Base-by-base conservation (phyloP, 805 yeast species). In the Blastobotrys muscicola region DNA sequence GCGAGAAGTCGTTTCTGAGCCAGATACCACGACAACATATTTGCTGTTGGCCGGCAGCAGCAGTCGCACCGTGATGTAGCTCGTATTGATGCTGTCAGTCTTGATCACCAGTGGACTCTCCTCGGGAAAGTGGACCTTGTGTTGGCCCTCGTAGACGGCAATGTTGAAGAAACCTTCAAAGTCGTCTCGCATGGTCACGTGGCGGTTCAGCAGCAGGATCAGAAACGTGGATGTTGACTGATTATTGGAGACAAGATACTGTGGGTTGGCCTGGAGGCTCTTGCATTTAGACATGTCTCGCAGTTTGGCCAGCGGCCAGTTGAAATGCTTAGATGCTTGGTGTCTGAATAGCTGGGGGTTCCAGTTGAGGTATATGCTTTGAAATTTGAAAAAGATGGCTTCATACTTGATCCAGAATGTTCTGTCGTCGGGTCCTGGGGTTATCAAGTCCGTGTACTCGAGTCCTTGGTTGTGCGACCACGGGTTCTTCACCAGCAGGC, bases 351-450 rank as follows among this genome's bases (percentile, higher is more conserved):
- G 49, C 0, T 39, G 26, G 0, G 77, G 71, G 45, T 76, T 67
- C 90, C 94, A 82, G 56, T 79, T 83, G 33, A 85, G 45, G 56
- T 85, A 85, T 2, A 83, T 46, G 3, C 69, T 68, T 9, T 65
- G 61, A 55, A 76, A 83, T 20, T 62, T 59, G 15, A 61, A 52
- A 20, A 58, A 55, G 1, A 71, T 46, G 4, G 64, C 62, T 3
- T 50, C 45, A 31, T 64, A 59, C 5, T 57, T 55, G 36, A 62
- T 45, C 50, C 57, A 51, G 32, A 64, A 53, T 31, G 43, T 32
- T 8, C 47, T 50, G 33, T 44, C 49, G 4, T 42, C 43, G 3
- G 36, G 36, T 3, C 33, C 40, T 16, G n/a, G 34, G 26, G 32
- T 30, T 29, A 7, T 35, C 41, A 23, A 34, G 41, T 10, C 31